phyloP scores from a whole-genome alignment of 495 filamentous ascomycete genomes.

The Oidiodendron maius region DNA sequence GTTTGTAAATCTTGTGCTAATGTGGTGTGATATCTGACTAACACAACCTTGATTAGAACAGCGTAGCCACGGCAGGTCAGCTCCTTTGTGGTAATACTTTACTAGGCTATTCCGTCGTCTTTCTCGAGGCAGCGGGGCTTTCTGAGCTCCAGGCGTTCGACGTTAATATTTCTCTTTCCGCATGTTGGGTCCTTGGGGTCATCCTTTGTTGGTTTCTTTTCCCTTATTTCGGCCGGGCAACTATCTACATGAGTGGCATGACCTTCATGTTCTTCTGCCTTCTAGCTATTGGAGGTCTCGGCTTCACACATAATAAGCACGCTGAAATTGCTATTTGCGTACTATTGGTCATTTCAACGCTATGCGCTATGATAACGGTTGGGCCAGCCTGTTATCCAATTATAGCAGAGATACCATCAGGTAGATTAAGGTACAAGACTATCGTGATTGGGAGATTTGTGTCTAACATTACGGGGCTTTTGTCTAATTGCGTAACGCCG shows the following conservation, averaged over 20 bases:
- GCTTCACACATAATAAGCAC: constrained; percentile 4
- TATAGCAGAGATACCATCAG: constrained; percentile 9
- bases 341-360: constrained; percentile 22
- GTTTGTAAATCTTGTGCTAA: constrained; percentile 1
- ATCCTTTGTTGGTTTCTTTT: constrained; percentile 29
- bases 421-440: constrained; percentile 8
- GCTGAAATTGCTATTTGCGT: constrained; percentile 20
- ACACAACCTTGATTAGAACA: constrained; percentile 9
- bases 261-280: constrained; percentile 16
- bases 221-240: constrained; percentile 8
- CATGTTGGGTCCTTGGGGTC: constrained; percentile 23
- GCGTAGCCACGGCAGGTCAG: constrained; percentile 42
- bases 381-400: constrained; percentile 8
- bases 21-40: not conserved
- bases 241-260: constrained; percentile 5
- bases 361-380: constrained; percentile 13
- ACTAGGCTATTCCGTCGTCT: constrained; percentile 54
- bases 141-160: constrained; percentile 37
- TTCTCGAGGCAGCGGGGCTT: constrained; percentile 56
- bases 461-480: constrained; percentile 3
- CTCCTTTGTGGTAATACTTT: constrained; percentile 42
- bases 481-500: constrained; percentile 6
- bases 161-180: constrained; percentile 26
- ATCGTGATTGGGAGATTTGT: constrained; percentile 11
- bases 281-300: constrained; percentile 15